Evolutionary conservation across 768 basidiomycete genomes (phyloP), one percentile per base, ranked within the genome.

Genomic region (Tricholoma flavovirens): DNA sequence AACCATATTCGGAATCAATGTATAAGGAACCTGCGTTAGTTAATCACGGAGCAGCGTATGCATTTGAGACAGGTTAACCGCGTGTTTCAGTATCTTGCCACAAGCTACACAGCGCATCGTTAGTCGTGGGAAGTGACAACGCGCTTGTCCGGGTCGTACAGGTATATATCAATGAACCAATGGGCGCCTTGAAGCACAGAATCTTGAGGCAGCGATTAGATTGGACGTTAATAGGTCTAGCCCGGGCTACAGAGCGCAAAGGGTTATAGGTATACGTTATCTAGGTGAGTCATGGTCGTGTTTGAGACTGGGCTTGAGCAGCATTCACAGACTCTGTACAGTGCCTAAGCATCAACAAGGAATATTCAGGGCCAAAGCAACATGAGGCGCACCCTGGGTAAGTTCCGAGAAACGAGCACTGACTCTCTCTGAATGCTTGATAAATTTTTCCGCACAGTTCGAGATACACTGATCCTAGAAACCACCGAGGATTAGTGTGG

Each of bases 401-500:
- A 88, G 74, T 68, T 96, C 94, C 45, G 93, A 92, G 67, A 96
- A 97, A 46, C 94, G 82, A 26, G 92, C 87, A 5, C 93, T 93
- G 14, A 96, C 88, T 51, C 94, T 80, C 69, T 98, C 94, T 10
- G 93, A 93, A 69, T 97, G 93, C 69, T 97, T 97, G 66, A 98
- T 75, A 77, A 97, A 98, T 73, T 98, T 99, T 78, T 98, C 96
- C 19, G 93, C 82, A 75, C 96, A 99, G 75, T 95, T 93, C 71
- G 83, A 78, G 48, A 96, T 83, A 69, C 96, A 99, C 61, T 84
- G 81, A 65, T 90, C 89, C 94, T 98, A 66, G 19, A 54, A 56
- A 51, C 17, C 50, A 51, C n/a, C 21, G 5, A 40, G 14, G 22
- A 14, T 40, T 14, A 24, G 48, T 51, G 51, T 45, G 57, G 14